Percentiles rank a stretch among this genome's conserved stretches.
Evolutionary conservation across 73 alveolate species (phyloP).

Genomic region (Tetrahymena elliotti): DNA sequence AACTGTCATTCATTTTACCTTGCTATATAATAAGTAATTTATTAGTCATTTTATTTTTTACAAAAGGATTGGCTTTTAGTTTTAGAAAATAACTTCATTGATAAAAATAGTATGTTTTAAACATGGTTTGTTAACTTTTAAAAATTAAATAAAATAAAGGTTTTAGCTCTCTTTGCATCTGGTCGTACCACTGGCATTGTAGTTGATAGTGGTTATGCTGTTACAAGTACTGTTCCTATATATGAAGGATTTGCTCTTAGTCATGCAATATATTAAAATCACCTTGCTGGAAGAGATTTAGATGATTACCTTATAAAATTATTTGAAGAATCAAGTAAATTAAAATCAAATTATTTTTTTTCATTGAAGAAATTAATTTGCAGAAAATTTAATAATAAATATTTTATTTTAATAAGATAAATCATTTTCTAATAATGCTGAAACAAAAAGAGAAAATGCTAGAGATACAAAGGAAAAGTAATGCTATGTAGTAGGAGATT

Average conservation of each 20-base stretch:
- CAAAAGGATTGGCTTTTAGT: neutral
- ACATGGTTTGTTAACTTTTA: neutral
- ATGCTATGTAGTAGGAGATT: conserved; percentile 65
- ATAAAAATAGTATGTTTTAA: no score
- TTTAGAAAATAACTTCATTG: no score
- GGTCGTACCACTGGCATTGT: conserved; percentile 98
- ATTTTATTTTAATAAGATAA: neutral
- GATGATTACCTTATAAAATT: conserved; percentile 68
- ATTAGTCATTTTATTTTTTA: neutral
- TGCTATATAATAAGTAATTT: conserved; percentile 13
- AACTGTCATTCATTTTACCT: conserved; percentile 25
- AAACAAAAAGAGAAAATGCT: conserved; percentile 41
- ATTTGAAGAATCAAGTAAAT: conserved; percentile 59
- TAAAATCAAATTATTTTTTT: neutral
- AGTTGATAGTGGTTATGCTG: conserved; percentile 93
- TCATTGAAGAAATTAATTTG: no score
- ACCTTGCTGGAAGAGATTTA: conserved; percentile 87
- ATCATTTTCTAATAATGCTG: conserved; percentile 17
- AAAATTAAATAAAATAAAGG: conserved; percentile 30
- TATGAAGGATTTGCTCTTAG: conserved; percentile 97
- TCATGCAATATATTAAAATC: conserved; percentile 79
- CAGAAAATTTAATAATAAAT: no score
- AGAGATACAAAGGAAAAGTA: conserved; percentile 34
- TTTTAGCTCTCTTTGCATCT: conserved; percentile 87
- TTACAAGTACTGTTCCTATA: conserved; percentile 91